Conservation (phyloP, 352 stramenopile species). For the Globisporangium paroecandrum region DNA sequence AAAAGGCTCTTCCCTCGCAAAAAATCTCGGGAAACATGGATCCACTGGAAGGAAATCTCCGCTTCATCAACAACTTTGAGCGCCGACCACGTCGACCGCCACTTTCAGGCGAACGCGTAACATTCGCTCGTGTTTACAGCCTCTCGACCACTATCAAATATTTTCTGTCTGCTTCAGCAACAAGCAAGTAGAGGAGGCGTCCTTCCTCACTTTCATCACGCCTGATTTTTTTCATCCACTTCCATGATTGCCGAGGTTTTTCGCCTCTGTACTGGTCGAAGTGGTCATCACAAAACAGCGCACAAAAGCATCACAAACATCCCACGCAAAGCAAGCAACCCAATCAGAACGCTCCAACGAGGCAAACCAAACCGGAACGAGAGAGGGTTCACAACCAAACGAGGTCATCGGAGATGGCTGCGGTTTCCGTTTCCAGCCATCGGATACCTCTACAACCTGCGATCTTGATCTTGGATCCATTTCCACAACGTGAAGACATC, state of each 20-base stretch:
- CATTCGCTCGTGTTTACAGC: not conserved
- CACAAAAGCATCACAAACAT: not conserved
- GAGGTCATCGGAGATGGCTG: not conserved
- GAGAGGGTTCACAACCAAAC: not conserved
- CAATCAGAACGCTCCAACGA: not conserved
- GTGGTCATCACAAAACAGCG: not conserved
- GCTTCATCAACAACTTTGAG: not conserved
- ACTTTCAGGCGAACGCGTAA: not conserved
- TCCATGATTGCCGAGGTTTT: not conserved
- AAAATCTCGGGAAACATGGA: not conserved
- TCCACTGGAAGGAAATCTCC: not conserved
- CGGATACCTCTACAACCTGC: not conserved
- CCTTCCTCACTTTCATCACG: not conserved
- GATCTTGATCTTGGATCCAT: conserved; percentile 1
- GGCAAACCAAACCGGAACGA: not conserved
- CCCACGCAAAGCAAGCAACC: not conserved
- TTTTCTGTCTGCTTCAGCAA: not conserved
- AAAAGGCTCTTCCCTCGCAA: not conserved
- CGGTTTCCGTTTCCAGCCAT: not conserved
- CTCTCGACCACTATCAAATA: not conserved
- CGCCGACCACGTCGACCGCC: not conserved
- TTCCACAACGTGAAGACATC: not conserved
- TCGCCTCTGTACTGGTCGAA: not conserved
- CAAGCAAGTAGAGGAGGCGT: not conserved
- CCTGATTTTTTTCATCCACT: not conserved